phyloP scores from a whole-genome alignment of 139 green algal species.

The Tetratostichococcus sp. region DNA sequence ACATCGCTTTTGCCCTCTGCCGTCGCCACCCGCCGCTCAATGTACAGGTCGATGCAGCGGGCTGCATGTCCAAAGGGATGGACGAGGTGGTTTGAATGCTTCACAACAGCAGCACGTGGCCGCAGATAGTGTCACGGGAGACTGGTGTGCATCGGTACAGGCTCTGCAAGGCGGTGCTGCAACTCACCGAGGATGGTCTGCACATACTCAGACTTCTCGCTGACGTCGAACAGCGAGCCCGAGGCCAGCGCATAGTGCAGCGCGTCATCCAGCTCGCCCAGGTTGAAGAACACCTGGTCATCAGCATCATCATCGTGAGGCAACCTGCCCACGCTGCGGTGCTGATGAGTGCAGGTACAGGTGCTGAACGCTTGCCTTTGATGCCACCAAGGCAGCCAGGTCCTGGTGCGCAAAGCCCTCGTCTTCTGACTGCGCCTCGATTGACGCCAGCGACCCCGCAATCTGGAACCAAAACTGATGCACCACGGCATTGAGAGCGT shows the following conservation, averaged over 20 bases:
- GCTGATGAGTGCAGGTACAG: background rate
- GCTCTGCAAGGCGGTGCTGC: background rate
- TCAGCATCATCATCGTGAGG: too few relatives aligned
- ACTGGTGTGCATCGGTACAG: too few relatives aligned
- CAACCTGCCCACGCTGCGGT: background rate
- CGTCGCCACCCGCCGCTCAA: slow-evolving; percentile 54
- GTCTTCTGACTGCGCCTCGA: slow-evolving; percentile 95
- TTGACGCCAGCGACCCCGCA: slow-evolving; percentile 69
- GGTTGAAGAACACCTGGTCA: slow-evolving; percentile 97
- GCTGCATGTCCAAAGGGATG: too few relatives aligned
- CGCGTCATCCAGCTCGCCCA: slow-evolving; percentile 94
- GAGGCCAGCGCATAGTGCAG: slow-evolving; percentile 92
- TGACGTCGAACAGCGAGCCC: slow-evolving; percentile 89
- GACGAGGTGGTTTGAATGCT: too few relatives aligned
- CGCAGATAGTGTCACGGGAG: too few relatives aligned
- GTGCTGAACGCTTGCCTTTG: slow-evolving; percentile 71
- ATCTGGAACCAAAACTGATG: slow-evolving; percentile 90
- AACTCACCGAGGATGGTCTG: slow-evolving; percentile 85
- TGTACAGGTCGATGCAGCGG: slow-evolving; percentile 93
- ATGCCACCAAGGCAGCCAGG: slow-evolving; percentile 92
- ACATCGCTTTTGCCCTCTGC: slow-evolving; percentile 21
- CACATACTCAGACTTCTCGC: slow-evolving; percentile 86
- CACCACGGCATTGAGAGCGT: slow-evolving; percentile 68
- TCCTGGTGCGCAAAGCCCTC: slow-evolving; percentile 86
- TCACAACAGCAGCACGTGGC: background rate